Evolutionary conservation across 2,329 filamentous ascomycete species (phyloP).

Genomic region (Dothistroma pini): DNA sequence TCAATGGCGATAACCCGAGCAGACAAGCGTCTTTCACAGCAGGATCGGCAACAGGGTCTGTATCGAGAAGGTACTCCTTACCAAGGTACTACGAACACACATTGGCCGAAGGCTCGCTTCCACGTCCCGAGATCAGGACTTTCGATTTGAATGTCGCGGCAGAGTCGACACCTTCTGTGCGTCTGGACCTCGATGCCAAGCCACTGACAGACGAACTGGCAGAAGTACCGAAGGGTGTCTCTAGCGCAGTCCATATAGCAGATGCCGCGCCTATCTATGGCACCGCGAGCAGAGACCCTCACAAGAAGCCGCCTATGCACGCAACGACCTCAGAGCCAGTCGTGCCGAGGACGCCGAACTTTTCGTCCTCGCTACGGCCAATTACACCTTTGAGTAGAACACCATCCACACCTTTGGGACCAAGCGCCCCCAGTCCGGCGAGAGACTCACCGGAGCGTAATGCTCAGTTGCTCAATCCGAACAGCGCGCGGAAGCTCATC

Average conservation of each 20-base stretch:
- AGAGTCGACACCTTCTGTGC: slow-evolving; percentile 9
- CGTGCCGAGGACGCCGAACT: slow-evolving; percentile 25
- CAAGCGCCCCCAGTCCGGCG: slow-evolving; percentile 9
- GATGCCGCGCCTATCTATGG: slow-evolving; percentile 23
- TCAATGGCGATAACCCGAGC: slow-evolving; percentile 12
- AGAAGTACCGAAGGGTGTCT: slow-evolving; percentile 22
- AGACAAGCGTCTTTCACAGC: slow-evolving; percentile 10
- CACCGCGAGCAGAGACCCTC: slow-evolving; percentile 15
- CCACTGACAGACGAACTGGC: slow-evolving; percentile 13
- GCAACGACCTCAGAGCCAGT: slow-evolving; percentile 37
- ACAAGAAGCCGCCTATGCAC: slow-evolving; percentile 31
- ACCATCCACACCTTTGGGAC: slow-evolving; percentile 15
- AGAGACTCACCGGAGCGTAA: slow-evolving; percentile 9
- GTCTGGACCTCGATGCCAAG: slow-evolving; percentile 8
- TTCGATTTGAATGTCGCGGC: slow-evolving; percentile 4
- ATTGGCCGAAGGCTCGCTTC: slow-evolving; percentile 3
- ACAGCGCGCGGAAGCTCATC: slow-evolving; percentile 38
- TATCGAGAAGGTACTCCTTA: slow-evolving; percentile 11
- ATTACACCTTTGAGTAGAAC: slow-evolving; percentile 27
- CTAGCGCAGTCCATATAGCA: slow-evolving; percentile 31
- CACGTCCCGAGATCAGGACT: slow-evolving; percentile 6
- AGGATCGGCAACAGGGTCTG: slow-evolving; percentile 11
- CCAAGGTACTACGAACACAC: slow-evolving; percentile 15
- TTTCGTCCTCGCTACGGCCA: slow-evolving; percentile 17
- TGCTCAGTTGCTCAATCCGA: slow-evolving; percentile 23